These are phyloP conservation scores for Chaetoceros tenuissimus DNA, from an alignment of 108 stramenopile genomes.

Conservation along the genomic window DNA sequence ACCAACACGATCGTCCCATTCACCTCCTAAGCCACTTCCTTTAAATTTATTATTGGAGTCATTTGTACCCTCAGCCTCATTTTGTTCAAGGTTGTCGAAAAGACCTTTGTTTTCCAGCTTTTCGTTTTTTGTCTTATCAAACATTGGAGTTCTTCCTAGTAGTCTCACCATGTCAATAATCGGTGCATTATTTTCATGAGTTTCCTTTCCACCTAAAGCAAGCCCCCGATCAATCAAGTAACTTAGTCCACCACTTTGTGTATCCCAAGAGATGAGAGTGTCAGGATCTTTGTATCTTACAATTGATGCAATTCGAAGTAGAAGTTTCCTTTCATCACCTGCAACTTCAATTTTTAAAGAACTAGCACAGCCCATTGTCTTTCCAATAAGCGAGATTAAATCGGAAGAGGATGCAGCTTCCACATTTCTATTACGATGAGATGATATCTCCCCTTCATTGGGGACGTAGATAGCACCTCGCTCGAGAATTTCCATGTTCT, in stretches of 20 bases:
- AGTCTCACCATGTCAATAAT: conserved; percentile 69
- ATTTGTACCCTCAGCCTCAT: conserved; percentile 76
- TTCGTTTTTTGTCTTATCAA: conserved; percentile 16
- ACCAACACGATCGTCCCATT: conserved; percentile 87
- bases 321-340: conserved; percentile 43
- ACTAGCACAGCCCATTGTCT: conserved; percentile 38
- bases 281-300: conserved; percentile 76
- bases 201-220: conserved; percentile 26
- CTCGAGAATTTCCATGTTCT: conserved; percentile 57
- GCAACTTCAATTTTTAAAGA: conserved; percentile 39
- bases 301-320: conserved; percentile 56
- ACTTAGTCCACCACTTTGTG: conserved; percentile 73
- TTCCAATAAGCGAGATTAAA: conserved; percentile 22
- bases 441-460: conserved; percentile 28
- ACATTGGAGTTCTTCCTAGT: conserved; percentile 60
- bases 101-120: conserved; percentile 70
- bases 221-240: conserved; percentile 72
- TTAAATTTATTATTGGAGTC: conserved; percentile 18
- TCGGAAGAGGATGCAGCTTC: conserved; percentile 6
- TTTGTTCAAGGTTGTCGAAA: conserved; percentile 77
- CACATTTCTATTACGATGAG: conserved; percentile 1
- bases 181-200: conserved; percentile 4
- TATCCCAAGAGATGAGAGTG: conserved; percentile 77
- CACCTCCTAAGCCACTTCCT: conserved; percentile 74
- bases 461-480: conserved; percentile 57